These are phyloP conservation scores for Hypoxylon fragiforme DNA, from an alignment of 495 filamentous ascomycete genomes.

Conservation along the genomic window DNA sequence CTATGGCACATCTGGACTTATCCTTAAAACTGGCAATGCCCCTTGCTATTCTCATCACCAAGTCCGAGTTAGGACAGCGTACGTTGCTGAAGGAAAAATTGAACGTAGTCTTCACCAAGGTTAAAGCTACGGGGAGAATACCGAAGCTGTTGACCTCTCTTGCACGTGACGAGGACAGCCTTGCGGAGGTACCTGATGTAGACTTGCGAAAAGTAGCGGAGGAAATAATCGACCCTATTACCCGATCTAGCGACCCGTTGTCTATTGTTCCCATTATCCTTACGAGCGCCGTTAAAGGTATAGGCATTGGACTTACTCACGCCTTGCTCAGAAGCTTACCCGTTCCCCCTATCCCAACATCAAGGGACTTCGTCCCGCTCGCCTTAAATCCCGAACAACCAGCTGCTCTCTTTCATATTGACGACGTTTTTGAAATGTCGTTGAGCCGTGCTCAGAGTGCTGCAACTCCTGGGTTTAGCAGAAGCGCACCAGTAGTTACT, in stretches of 20 bases:
- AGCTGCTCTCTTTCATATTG: slow-evolving; percentile 76
- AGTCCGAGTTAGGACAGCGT: slow-evolving; percentile 83
- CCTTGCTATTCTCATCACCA: slow-evolving; percentile 81
- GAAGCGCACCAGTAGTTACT: slow-evolving; percentile 66
- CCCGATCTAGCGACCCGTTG: slow-evolving; percentile 49
- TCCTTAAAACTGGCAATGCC: slow-evolving; percentile 78
- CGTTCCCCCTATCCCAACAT: slow-evolving; percentile 60
- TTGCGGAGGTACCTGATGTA: slow-evolving; percentile 40
- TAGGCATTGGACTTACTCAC: slow-evolving; percentile 79
- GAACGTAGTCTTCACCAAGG: slow-evolving; percentile 68
- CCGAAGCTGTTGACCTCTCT: slow-evolving; percentile 67
- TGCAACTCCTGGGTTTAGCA: slow-evolving; percentile 49
- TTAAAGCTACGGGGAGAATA: slow-evolving; percentile 74
- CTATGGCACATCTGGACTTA: slow-evolving; percentile 79
- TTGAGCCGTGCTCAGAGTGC: slow-evolving; percentile 50
- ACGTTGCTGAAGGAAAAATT: slow-evolving; percentile 67
- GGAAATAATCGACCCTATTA: slow-evolving; percentile 49
- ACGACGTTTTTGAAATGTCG: slow-evolving; percentile 71
- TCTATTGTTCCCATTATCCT: slow-evolving; percentile 80
- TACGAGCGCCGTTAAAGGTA: slow-evolving; percentile 83
- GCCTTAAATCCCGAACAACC: slow-evolving; percentile 55
- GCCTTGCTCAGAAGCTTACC: slow-evolving; percentile 79
- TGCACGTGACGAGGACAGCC: slow-evolving; percentile 38
- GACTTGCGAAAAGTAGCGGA: slow-evolving; percentile 59
- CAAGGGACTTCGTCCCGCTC: slow-evolving; percentile 46